Percentiles rank a stretch among this genome's conserved stretches.
These are phyloP conservation scores for Waitea zeae DNA, from an alignment of 1,284 basidiomycete genomes.

Conservation along the genomic window DNA sequence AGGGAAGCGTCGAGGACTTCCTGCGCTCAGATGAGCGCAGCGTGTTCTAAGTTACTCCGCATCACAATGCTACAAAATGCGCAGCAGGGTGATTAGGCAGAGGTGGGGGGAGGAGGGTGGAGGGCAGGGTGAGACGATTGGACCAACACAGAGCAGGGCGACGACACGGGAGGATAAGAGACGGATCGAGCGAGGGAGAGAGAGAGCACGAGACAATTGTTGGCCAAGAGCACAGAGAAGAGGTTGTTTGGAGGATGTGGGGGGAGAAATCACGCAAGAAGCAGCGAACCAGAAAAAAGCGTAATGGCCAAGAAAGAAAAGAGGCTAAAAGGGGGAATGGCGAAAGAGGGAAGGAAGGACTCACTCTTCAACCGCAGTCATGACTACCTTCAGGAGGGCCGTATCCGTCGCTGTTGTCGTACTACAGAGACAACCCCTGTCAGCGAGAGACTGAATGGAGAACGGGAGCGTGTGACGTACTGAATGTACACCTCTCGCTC, in stretches of 20 bases:
- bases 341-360: slow-evolving; percentile 19
- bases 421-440: slow-evolving; percentile 20
- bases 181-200: slow-evolving; percentile 6
- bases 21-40: slow-evolving; percentile 5
- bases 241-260: too few species aligned
- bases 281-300: too few species aligned
- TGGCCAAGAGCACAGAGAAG: too few species aligned
- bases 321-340: slow-evolving; percentile 8
- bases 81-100: too few species aligned
- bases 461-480: slow-evolving; percentile 37
- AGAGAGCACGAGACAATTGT: too few species aligned
- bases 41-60: slow-evolving; percentile 8
- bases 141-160: too few species aligned
- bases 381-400: slow-evolving; percentile 78
- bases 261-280: too few species aligned
- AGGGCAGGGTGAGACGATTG: too few species aligned
- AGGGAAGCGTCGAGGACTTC: too few species aligned
- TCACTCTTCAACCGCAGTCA: slow-evolving; percentile 91
- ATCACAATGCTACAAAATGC: slow-evolving; percentile 6
- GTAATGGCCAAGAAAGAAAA: too few species aligned
- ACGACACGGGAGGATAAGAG: too few species aligned
- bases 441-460: slow-evolving; percentile 1
- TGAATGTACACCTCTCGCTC: slow-evolving; percentile 86
- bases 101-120: too few species aligned
- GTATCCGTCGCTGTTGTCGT: slow-evolving; percentile 92